These are phyloP conservation scores for Hsuehochloa calcarea DNA, from an alignment of 176 grass and related monocot genomes.

Conservation along the genomic window DNA sequence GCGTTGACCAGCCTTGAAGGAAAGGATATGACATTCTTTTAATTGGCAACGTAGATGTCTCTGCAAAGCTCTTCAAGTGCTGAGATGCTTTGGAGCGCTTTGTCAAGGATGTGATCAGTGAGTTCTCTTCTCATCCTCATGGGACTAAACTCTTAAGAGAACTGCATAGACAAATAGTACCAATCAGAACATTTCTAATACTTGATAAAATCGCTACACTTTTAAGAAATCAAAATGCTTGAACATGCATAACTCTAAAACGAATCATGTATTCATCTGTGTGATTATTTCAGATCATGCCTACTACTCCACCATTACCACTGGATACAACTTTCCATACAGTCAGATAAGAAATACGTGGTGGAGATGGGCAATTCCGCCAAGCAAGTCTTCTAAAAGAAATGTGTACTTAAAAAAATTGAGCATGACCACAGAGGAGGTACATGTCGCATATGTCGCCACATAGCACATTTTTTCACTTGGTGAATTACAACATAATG, in stretches of 20 bases:
- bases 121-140: not conserved
- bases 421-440: not conserved
- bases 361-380: not conserved
- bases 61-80: not conserved
- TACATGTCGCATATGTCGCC: not conserved
- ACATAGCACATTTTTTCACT: not conserved
- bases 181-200: slow-evolving; percentile 25
- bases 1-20: not conserved
- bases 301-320: not conserved
- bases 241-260: not conserved
- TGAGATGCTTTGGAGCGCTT: not conserved
- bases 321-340: not conserved
- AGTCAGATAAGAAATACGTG: not conserved
- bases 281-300: not conserved
- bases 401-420: not conserved
- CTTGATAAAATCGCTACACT: not conserved
- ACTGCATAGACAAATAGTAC: slow-evolving; percentile 20
- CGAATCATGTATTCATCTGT: not conserved
- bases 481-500: not conserved
- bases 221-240: not conserved
- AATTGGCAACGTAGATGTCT: not conserved
- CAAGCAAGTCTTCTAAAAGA: not conserved
- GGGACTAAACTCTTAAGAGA: not conserved
- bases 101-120: not conserved
- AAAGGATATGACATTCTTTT: not conserved